These are phyloP conservation scores for Phlegmacium glaucopus DNA, from an alignment of 768 basidiomycete species.

Conservation along the genomic window DNA sequence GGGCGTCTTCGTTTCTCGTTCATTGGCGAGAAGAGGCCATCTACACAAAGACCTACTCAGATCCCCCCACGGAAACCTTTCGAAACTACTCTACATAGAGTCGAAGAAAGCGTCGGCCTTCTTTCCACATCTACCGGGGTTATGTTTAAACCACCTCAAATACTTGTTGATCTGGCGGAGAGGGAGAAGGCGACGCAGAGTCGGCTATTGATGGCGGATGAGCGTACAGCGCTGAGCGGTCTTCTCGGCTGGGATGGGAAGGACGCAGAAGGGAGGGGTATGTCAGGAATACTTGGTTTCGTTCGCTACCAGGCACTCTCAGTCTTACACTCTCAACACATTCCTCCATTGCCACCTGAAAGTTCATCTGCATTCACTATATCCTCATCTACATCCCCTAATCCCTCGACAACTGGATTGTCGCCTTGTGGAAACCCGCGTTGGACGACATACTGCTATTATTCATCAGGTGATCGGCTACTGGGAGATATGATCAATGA, in stretches of 20 bases:
- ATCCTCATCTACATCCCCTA: slow-evolving; percentile 6
- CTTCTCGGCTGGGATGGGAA: slow-evolving; percentile 60
- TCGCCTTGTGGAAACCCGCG: slow-evolving; percentile 42
- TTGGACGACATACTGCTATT: slow-evolving; percentile 53
- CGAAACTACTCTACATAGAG: slow-evolving; percentile 32
- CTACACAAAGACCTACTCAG: slow-evolving; percentile 12
- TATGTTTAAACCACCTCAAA: slow-evolving; percentile 39
- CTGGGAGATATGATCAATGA: slow-evolving; percentile 43
- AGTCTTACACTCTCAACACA: slow-evolving; percentile 44
- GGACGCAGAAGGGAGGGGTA: slow-evolving; percentile 37
- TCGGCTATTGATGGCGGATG: slow-evolving; percentile 50
- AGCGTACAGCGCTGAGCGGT: slow-evolving; percentile 47
- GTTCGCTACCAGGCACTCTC: slow-evolving; percentile 55
- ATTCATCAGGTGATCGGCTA: slow-evolving; percentile 29
- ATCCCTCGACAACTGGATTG: slow-evolving; percentile 14
- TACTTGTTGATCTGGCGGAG: slow-evolving; percentile 48
- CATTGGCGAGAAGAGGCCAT: slow-evolving; percentile 25
- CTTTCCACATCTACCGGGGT: slow-evolving; percentile 57
- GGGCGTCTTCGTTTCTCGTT: slow-evolving; percentile 37
- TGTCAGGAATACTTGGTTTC: slow-evolving; percentile 52
- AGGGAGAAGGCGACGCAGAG: slow-evolving; percentile 41
- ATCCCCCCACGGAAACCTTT: slow-evolving; percentile 27
- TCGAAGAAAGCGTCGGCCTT: slow-evolving; percentile 36
- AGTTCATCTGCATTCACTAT: slow-evolving; percentile 5
- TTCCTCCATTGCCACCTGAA: slow-evolving; percentile 16